These are phyloP conservation scores for Pichia sp. DNA, from an alignment of 1,139 yeast species.

Conservation along the genomic window DNA sequence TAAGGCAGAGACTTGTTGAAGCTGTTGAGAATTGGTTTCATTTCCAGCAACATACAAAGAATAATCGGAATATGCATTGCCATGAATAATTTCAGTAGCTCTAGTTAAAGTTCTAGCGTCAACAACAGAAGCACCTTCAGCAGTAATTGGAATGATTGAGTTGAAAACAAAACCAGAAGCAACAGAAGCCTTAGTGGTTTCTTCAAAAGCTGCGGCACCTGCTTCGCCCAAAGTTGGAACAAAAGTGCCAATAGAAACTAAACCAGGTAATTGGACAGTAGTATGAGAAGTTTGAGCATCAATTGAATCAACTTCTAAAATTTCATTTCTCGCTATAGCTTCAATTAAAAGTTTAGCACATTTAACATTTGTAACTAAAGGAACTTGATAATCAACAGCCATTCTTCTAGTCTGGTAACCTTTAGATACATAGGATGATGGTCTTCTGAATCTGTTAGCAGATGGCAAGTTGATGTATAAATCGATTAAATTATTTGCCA, in stretches of 20 bases:
- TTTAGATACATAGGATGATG: conserved; percentile 94
- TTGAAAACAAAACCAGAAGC: conserved; percentile 88
- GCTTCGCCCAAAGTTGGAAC: conserved; percentile 60
- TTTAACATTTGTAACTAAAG: conserved; percentile 95
- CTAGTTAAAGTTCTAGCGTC: conserved; percentile 60
- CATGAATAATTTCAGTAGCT: conserved; percentile 53
- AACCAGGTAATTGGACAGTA: conserved; percentile 79
- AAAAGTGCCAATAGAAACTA: conserved; percentile 75
- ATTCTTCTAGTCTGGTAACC: conserved; percentile 98
- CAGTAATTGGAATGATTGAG: conserved; percentile 69
- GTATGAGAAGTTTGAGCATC: conserved; percentile 92
- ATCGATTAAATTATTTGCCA: conserved; percentile 95
- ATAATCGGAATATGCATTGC: conserved; percentile 68
- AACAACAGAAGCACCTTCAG: conserved; percentile 55
- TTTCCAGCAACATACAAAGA: conserved; percentile 81
- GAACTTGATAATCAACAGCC: conserved; percentile 99
- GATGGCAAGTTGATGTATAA: conserved; percentile 95
- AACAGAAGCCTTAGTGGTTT: conserved; percentile 63
- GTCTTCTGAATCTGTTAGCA: conserved; percentile 95
- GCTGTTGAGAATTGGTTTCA: conserved; percentile 56
- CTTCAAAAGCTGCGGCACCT: conserved; percentile 51
- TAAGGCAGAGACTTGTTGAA: conserved; percentile 54
- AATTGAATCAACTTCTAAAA: conserved; percentile 63
- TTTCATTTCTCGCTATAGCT: conserved; percentile 71
- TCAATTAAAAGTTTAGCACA: conserved; percentile 94